Conservation (phyloP, 2,329 filamentous ascomycete genomes). For the Phoma sp. region DNA sequence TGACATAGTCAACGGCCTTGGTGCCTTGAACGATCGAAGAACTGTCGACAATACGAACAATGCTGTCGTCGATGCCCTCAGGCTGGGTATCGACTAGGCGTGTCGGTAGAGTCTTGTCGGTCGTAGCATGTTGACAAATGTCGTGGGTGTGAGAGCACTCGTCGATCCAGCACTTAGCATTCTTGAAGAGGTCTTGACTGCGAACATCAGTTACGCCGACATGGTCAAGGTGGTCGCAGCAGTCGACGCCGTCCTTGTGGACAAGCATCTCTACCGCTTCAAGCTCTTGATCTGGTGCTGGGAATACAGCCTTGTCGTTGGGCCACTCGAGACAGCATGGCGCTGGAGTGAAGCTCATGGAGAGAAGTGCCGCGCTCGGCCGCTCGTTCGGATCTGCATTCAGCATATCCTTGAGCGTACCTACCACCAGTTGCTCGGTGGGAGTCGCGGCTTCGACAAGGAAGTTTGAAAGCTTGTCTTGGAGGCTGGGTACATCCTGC, state of each 20-base stretch:
- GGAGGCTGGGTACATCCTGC: conserved; percentile 42
- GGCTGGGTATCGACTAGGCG: conserved; percentile 42
- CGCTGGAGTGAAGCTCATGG: conserved; percentile 45
- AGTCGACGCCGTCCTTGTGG: conserved; percentile 27
- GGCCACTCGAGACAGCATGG: conserved; percentile 49
- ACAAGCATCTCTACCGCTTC: conserved; percentile 34
- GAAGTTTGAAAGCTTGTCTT: conserved; percentile 35
- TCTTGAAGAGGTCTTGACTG: conserved; percentile 14
- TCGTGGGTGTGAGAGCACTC: conserved; percentile 39
- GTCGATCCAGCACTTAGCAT: conserved; percentile 39
- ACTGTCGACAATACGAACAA: conserved; percentile 35
- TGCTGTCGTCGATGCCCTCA: conserved; percentile 17
- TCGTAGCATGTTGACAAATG: conserved; percentile 26
- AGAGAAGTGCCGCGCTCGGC: conserved; percentile 41
- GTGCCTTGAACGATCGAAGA: conserved; percentile 19
- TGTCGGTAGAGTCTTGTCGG: conserved; percentile 34
- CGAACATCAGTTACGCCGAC: not conserved
- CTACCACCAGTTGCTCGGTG: conserved; percentile 34
- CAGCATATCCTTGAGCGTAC: conserved; percentile 44
- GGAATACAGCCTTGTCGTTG: conserved; percentile 42
- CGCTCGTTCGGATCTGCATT: conserved; percentile 37
- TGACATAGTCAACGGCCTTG: conserved; percentile 31
- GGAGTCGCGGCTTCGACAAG: conserved; percentile 25
- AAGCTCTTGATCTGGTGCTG: conserved; percentile 43
- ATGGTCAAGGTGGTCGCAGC: conserved; percentile 19